Base-by-base conservation (phyloP, 1,284 basidiomycete species). In the Sanghuangporus baumii region DNA sequence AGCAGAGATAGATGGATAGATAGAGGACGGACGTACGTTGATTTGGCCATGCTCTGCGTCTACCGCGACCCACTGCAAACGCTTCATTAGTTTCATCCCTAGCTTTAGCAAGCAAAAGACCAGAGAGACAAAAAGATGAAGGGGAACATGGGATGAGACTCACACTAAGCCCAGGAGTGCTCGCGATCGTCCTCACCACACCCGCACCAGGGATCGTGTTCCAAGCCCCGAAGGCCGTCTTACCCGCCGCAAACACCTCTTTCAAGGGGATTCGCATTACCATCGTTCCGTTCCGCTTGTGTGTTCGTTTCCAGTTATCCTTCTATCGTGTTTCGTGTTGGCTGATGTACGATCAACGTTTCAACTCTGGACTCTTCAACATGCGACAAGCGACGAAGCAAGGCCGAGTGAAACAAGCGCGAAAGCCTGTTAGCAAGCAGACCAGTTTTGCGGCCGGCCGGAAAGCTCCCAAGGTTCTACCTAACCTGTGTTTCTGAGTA, bases 21-120 rank as follows among this genome's bases (percentile, higher is more conserved):
- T 26, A 16, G 23, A 18, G 38, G 14, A 11, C 50, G 41, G 37
- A 55, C 61, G 41, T n/a, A 65, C 64, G 43, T 65, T 65, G 38
- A 65, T 59, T 14, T 62, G 64, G 9, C 64, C 64, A 40, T 65
- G 64, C 37, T 65, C 64, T 0, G 64, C 64, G 43, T 65, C 61
- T 38, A 65, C 57, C 8, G 56, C 26, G n/a, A 65, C 61, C 64
- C 64, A 65, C 64, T 65, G 26, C 8, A 37, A 18, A 57, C 16
- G 14, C 31, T 23, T 6, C 31, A n/a, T 54, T 6, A 37, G 52
- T n/a, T 20, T 11, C 23, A 3, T 51, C 16, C 26, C n/a, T 4
- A 8, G 20, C 20, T 8, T 16, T 34, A 26, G 23, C 23, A 51
- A n/a, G 7, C 23, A 23, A 51, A 26, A 14, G 20, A n/a, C 43